Evolutionary conservation across 2,329 filamentous ascomycete species (phyloP).

Genomic region (Botrytis sinoallii): DNA sequence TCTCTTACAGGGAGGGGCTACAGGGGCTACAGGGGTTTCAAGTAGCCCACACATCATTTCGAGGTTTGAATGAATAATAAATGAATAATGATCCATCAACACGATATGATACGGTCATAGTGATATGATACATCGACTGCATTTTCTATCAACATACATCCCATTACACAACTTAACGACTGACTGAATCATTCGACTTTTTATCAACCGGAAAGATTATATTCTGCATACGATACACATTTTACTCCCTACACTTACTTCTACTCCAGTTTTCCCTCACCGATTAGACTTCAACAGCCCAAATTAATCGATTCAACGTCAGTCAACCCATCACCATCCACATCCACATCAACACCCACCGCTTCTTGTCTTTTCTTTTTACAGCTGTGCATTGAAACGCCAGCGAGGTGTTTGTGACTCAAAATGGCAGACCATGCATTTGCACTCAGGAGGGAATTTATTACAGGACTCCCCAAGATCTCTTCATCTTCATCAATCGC

Average conservation of each 20-base stretch:
- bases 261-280: not conserved
- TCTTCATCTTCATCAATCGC: constrained; percentile 32
- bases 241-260: not conserved
- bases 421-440: constrained; percentile 28
- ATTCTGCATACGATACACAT: not conserved
- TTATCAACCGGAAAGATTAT: not conserved
- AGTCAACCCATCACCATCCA: not conserved
- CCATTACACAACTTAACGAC: not conserved
- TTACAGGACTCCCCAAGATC: constrained; percentile 25
- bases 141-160: not conserved
- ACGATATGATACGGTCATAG: not conserved
- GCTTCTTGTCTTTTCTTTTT: not conserved
- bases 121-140: not conserved
- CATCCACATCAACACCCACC: constrained; percentile 10
- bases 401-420: not conserved
- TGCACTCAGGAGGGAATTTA: constrained; percentile 22
- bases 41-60: not conserved
- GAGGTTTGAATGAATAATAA: not conserved
- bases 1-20: not conserved
- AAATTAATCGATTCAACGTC: not conserved
- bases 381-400: not conserved
- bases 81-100: not conserved
- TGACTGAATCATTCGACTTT: not conserved
- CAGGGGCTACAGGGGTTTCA: not conserved
- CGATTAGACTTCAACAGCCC: not conserved